Conservation (phyloP, 1,284 basidiomycete species). For the Trametes sp. region DNA sequence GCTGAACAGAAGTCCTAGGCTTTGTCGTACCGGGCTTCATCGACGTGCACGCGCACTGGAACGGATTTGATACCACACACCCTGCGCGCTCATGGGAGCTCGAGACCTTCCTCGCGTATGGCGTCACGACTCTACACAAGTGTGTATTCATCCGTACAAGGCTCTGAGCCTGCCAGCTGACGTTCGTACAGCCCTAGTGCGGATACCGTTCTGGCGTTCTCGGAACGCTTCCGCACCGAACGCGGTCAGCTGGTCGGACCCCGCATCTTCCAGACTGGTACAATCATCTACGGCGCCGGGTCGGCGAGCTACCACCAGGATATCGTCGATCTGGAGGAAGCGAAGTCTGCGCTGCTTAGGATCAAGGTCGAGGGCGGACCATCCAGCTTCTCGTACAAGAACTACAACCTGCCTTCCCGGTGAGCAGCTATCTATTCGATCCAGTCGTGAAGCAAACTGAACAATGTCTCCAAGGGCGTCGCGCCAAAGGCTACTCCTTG, state of each 20-base stretch:
- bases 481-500: conserved; percentile 68
- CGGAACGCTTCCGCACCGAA: conserved; percentile 71
- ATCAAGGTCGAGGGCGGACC: conserved; percentile 77
- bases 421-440: conserved; percentile 36
- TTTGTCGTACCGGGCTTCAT: conserved; percentile 75
- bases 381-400: conserved; percentile 76
- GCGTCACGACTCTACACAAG: conserved; percentile 82
- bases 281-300: conserved; percentile 70
- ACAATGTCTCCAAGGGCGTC: conserved; percentile 56
- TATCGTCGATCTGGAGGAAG: conserved; percentile 66
- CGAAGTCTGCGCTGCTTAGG: conserved; percentile 65
- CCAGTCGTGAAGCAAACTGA: not conserved
- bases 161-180: conserved; percentile 5
- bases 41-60: conserved; percentile 80
- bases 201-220: conserved; percentile 64
- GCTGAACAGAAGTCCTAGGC: conserved; percentile 46
- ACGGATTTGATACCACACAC: conserved; percentile 55
- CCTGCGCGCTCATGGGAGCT: conserved; percentile 77
- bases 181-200: conserved; percentile 60
- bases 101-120: conserved; percentile 77
- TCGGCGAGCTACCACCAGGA: conserved; percentile 62
- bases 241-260: conserved; percentile 72
- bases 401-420: conserved; percentile 74
- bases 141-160: conserved; percentile 44
- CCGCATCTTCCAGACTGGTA: conserved; percentile 73